Base-by-base conservation (phyloP, 495 filamentous ascomycete genomes). In the Aspergillus baeticus region DNA sequence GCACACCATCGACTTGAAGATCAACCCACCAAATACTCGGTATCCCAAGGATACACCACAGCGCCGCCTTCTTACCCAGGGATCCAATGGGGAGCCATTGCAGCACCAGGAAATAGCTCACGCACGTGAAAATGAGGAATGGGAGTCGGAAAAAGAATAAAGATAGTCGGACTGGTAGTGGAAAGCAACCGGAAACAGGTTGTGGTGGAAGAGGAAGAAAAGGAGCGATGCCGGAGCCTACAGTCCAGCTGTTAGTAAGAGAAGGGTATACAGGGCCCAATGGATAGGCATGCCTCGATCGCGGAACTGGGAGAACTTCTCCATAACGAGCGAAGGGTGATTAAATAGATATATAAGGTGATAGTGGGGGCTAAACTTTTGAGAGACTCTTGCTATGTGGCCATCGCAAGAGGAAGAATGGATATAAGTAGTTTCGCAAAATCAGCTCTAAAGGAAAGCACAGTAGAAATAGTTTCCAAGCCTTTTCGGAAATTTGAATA, bases 11-110 rank as follows among this genome's bases (percentile, higher is more conserved):
- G 38, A 99, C 87, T 63, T 97, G 92, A 1, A 99, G 78, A 71
- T 98, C 94, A 46, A 96, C 87, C 92, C 93, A 98, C 93, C 94
- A 98, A 35, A 97, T 86, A 17, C 92, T 92, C 0, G 91, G 89
- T 20, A 92, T 86, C 29, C 84, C 86, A 15, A 99, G 79, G 39
- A 98, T 82, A 43, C 84, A 78, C 93, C 95, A 98, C 26, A 98
- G 67, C 36, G 87, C 79, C 14, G 91, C 85, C 70, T 96, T 98
- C 66, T 90, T 89, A 11, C 79, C 71, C 34, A 91, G 67, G 10
- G 84, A 84, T 1, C 90, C 90, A n/a, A 96, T 83, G 0, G 91
- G 92, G 2, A 97, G 81, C 83, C 85, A 91, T 75, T 92, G 89
- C 38, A 98, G 76, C 23, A 96, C 60, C 48, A 89, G 65, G 70